Percentiles rank a stretch among this genome's conserved stretches.
Evolutionary conservation across 2,329 filamentous ascomycete genomes (phyloP).

Genomic region (Hymenoscyphus occultus): DNA sequence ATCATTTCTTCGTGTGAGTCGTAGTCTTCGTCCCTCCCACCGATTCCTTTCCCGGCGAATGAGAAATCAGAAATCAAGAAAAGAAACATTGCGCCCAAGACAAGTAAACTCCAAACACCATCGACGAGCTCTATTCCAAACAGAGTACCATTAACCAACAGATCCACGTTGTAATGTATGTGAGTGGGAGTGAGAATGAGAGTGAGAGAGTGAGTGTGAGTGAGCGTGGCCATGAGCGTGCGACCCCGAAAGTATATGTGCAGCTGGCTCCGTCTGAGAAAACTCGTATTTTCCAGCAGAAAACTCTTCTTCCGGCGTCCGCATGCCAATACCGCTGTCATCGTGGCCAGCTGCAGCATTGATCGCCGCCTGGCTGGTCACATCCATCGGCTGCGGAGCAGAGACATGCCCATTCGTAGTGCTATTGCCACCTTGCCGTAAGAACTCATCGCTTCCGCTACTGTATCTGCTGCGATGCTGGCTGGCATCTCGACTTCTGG

Average conservation of each 20-base stretch:
- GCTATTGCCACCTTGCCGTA: constrained; percentile 24
- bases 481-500: constrained; percentile 26
- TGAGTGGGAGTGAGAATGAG: neutral
- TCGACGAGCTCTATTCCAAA: neutral
- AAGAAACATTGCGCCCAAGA: constrained; percentile 16
- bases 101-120: constrained; percentile 13
- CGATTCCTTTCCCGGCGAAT: constrained; percentile 12
- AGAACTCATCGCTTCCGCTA: constrained; percentile 35
- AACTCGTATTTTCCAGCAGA: constrained; percentile 58
- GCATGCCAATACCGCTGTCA: constrained; percentile 72
- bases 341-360: constrained; percentile 55
- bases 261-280: constrained; percentile 22
- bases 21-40: constrained; percentile 24
- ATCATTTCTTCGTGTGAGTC: constrained; percentile 29
- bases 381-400: constrained; percentile 35
- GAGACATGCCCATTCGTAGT: constrained; percentile 24
- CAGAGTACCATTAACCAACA: constrained; percentile 16
- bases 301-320: constrained; percentile 64
- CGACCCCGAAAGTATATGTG: constrained; percentile 23
- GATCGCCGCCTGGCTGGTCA: constrained; percentile 44
- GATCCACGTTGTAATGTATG: constrained; percentile 21
- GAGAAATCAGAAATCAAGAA: constrained; percentile 20
- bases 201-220: neutral
- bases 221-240: constrained; percentile 13
- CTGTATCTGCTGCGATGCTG: constrained; percentile 33